These are phyloP conservation scores for Globomyces pollinis-pini DNA, from an alignment of 192 early-diverging fungal species.

Conservation along the genomic window DNA sequence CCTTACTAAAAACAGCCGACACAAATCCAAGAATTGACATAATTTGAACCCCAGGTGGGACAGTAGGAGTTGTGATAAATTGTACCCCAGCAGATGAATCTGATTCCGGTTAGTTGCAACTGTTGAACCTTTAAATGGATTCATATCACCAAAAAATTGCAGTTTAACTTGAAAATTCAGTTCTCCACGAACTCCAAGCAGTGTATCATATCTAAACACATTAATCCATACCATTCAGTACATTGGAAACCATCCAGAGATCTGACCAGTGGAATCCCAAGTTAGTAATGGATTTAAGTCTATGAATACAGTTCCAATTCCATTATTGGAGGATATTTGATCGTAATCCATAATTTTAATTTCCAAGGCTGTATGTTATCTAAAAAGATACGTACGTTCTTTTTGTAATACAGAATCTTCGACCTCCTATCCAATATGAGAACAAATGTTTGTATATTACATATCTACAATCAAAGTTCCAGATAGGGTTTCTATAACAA, in stretches of 20 bases:
- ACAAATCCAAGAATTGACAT: constrained; percentile 65
- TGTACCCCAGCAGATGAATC: constrained; percentile 52
- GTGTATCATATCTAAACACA: constrained; percentile 65
- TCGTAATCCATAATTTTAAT: constrained; percentile 71
- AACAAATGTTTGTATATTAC: constrained; percentile 20
- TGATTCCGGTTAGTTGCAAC: too few species aligned
- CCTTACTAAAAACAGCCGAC: constrained; percentile 53
- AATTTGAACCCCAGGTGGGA: constrained; percentile 49
- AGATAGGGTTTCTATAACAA: constrained; percentile 74
- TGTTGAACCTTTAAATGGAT: constrained; percentile 78
- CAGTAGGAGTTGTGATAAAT: constrained; percentile 55
- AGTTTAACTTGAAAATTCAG: constrained; percentile 61
- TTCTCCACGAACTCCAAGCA: constrained; percentile 67
- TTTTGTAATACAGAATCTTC: constrained; percentile 75
- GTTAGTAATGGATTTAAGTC: constrained; percentile 71
- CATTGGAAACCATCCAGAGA: constrained; percentile 75
- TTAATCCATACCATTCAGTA: too few species aligned
- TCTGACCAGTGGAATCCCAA: constrained; percentile 52
- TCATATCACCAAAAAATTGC: constrained; percentile 75
- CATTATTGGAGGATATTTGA: constrained; percentile 64
- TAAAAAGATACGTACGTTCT: too few species aligned
- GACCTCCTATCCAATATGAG: constrained; percentile 38
- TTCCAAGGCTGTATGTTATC: too few species aligned
- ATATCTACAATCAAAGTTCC: constrained; percentile 76
- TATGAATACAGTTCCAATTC: constrained; percentile 68